phyloP scores from a whole-genome alignment of 2,329 filamentous ascomycete genomes.

The Colletotrichum eremochloae region DNA sequence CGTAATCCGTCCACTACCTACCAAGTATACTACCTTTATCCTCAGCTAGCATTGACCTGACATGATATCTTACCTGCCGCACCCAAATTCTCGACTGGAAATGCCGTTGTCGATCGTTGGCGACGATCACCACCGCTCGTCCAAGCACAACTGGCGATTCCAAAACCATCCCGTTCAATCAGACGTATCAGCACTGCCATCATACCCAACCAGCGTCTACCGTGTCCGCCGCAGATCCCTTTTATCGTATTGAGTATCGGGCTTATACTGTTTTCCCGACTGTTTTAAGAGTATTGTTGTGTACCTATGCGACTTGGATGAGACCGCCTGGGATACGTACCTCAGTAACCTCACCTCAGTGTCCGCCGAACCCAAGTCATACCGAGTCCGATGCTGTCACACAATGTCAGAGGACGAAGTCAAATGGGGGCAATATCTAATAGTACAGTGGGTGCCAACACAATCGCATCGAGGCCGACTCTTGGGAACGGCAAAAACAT shows the following conservation, averaged over 20 bases:
- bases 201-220: neutral
- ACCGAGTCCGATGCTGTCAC: neutral
- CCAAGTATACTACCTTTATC: neutral
- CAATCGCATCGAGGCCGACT: neutral
- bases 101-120: conserved; percentile 17
- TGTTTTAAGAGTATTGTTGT: too few relatives aligned
- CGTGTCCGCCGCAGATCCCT: neutral
- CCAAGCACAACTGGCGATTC: neutral
- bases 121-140: conserved; percentile 17
- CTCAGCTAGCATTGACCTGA: neutral
- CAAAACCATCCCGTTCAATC: conserved; percentile 1
- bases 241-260: too few relatives aligned
- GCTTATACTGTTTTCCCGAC: too few relatives aligned
- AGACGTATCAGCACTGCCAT: conserved; percentile 2
- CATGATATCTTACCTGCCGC: neutral
- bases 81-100: conserved; percentile 7
- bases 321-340: too few relatives aligned
- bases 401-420: neutral
- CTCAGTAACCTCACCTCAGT: neutral
- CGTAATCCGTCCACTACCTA: too few relatives aligned
- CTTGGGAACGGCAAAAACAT: neutral
- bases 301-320: too few relatives aligned
- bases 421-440: neutral
- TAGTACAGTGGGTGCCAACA: too few relatives aligned
- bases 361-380: neutral